Base-by-base conservation (phyloP, 2,329 filamentous ascomycete species). In the Colletotrichum lini region DNA sequence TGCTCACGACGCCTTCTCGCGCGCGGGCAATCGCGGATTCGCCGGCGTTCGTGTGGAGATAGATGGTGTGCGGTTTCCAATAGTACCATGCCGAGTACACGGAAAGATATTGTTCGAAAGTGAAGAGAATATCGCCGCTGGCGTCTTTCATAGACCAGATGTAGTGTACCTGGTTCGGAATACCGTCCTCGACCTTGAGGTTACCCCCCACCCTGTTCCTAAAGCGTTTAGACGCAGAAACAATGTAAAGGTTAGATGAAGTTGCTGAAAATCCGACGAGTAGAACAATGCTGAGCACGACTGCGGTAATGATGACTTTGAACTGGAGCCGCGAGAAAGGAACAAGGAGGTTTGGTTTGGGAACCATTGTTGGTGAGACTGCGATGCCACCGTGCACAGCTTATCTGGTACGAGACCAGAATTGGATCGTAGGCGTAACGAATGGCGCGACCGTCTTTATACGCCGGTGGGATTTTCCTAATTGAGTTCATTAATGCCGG, bases 21-120 rank as follows among this genome's bases (percentile, higher is more conserved):
- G 77, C 72, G 16, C 67, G 68, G 6, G 15, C 40, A 12, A 76
- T 60, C 7, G 64, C 35, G 6, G 67, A 49, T 44, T 68, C 54
- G 3, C 64, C 45, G 12, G 73, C 76, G 53, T 79, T 78, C 45
- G 77, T 79, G 67, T 78, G 76, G 0, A 79, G 73, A 60, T 76
- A 77, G 49, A 79, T 77, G 23, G 35, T 61, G 8, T 73, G 64
- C 2, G 77, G 78, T 2, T 66, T 58, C 73, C 73, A 76, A 70
- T 71, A 72, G 40, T 70, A 45, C 64, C 72, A 74, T 0, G 74
- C 72, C 0, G 75, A 71, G 61, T 76, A 79, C 8, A 78, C 58
- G 47, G 74, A 74, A 1, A 79, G 73, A 58, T 70, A 76, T 35
- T 78, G 75, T 60, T 71, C 75, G 61, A 79, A 78, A 4, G 74